Percentiles rank a stretch among this genome's conserved stretches.
Evolutionary conservation across 768 basidiomycete genomes (phyloP).

Genomic region (Naematelia encephala): DNA sequence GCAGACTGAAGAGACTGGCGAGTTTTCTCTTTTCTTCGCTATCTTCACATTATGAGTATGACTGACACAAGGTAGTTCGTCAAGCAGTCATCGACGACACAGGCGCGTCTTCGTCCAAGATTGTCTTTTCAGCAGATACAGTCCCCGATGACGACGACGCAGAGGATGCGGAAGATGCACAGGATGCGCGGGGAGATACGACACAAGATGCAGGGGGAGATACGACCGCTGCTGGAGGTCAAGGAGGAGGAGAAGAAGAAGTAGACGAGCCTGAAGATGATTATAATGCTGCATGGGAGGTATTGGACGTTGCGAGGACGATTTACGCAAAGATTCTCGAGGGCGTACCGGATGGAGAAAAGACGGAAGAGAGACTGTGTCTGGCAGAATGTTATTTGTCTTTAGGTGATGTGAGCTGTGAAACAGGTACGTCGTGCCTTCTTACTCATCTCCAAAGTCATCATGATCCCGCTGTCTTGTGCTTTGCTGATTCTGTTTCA

Average conservation of each 20-base stretch:
- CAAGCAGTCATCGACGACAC: conserved; percentile 16
- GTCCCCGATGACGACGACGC: conserved; percentile 9
- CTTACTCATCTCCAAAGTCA: no score
- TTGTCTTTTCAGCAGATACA: conserved; percentile 17
- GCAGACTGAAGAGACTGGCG: conserved; percentile 39
- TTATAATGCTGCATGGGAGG: conserved; percentile 96
- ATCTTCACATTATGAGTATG: neutral
- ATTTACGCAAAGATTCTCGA: conserved; percentile 71
- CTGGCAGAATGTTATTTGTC: conserved; percentile 86
- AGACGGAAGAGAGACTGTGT: conserved; percentile 58
- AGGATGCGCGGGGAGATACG: conserved; percentile 4
- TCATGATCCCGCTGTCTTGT: no score
- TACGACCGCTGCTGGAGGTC: conserved; percentile 5
- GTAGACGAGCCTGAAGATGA: conserved; percentile 75
- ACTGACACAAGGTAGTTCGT: conserved; percentile 5
- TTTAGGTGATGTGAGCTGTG: conserved; percentile 92
- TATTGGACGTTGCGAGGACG: conserved; percentile 86
- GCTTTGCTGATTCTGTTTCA: no score
- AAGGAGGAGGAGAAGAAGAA: conserved; percentile 36
- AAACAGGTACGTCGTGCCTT: conserved; percentile 76
- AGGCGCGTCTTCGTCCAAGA: conserved; percentile 10
- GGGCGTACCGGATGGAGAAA: conserved; percentile 54
- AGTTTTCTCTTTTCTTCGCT: conserved; percentile 6
- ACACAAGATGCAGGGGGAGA: conserved; percentile 7
- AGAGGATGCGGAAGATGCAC: conserved; percentile 2